Conservation (phyloP, 164 flowering plant species). For the Buxus sempervirens region DNA sequence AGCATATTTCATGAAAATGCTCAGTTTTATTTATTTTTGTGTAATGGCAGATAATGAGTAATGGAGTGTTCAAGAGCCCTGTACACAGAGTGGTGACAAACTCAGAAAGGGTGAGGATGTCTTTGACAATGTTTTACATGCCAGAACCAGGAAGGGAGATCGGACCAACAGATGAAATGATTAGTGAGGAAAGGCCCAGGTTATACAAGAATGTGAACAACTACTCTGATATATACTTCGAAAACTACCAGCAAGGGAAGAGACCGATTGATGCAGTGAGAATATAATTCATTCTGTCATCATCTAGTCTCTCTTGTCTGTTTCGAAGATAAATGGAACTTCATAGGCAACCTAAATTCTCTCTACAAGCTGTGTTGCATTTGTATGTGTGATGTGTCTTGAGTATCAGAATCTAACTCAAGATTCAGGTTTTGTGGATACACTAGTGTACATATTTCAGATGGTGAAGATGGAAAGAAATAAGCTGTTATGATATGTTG, state of each 20-base stretch:
- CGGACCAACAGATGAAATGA: constrained; percentile 20
- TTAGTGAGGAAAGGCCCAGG: constrained; percentile 20
- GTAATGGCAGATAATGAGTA: constrained; percentile 33
- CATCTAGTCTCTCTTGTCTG: not conserved
- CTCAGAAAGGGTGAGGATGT: constrained; percentile 20
- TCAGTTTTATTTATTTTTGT: too few species aligned
- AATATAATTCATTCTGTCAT: not conserved
- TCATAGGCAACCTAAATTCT: too few species aligned
- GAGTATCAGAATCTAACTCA: too few species aligned
- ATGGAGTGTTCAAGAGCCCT: constrained; percentile 36
- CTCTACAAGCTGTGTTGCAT: too few species aligned
- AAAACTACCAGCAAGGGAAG: constrained; percentile 17
- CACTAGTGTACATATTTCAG: too few species aligned
- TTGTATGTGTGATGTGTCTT: too few species aligned
- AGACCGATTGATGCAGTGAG: constrained; percentile 15
- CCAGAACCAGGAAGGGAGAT: constrained; percentile 25
- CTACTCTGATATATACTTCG: constrained; percentile 11
- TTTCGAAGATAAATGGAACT: not conserved
- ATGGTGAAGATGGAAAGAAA: too few species aligned
- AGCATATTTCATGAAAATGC: too few species aligned
- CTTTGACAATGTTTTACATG: constrained; percentile 19
- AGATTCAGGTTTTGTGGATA: too few species aligned
- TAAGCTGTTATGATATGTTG: too few species aligned
- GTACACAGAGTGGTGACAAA: constrained; percentile 31
- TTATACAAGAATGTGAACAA: constrained; percentile 23